Conservation (phyloP, 352 stramenopile species). For the Phytophthora rubi region DNA sequence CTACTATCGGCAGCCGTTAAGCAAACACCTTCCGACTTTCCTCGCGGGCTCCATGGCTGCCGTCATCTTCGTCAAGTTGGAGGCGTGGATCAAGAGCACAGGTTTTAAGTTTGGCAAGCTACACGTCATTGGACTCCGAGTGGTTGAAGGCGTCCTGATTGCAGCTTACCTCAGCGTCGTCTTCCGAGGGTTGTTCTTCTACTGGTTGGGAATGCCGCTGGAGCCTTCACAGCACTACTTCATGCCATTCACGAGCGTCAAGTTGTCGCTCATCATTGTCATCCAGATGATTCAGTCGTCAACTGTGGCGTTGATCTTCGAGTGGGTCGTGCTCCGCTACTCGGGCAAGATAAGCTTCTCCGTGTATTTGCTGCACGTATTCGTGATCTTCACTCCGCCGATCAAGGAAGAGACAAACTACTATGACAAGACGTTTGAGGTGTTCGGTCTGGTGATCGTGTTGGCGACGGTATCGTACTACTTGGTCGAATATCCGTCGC, state of each 20-base stretch:
- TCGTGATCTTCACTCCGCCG: conserved; percentile 33
- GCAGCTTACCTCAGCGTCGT: conserved; percentile 16
- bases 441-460: conserved; percentile 33
- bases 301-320: conserved; percentile 28
- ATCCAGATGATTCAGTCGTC: conserved; percentile 39
- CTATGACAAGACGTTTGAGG: conserved; percentile 22
- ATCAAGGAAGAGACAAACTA: conserved; percentile 15
- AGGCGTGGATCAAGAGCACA: conserved; percentile 14
- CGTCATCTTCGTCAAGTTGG: conserved; percentile 16
- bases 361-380: conserved; percentile 49
- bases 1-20: conserved; percentile 4
- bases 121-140: conserved; percentile 10
- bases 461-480: conserved; percentile 42
- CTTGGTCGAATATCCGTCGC: conserved; percentile 45
- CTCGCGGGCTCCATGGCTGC: conserved; percentile 15
- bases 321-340: conserved; percentile 43
- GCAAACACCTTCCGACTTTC: conserved; percentile 6
- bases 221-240: background rate
- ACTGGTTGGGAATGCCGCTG: background rate
- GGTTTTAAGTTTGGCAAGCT: conserved; percentile 6
- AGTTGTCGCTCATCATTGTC: conserved; percentile 26
- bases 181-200: background rate
- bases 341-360: conserved; percentile 48
- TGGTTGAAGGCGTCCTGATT: conserved; percentile 16
- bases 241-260: conserved; percentile 11